A percentile compares a stretch with the other conserved stretches of the same genome.
Evolutionary conservation across 1,284 basidiomycete genomes (phyloP).

Genomic region (Pholiota adiposa): DNA sequence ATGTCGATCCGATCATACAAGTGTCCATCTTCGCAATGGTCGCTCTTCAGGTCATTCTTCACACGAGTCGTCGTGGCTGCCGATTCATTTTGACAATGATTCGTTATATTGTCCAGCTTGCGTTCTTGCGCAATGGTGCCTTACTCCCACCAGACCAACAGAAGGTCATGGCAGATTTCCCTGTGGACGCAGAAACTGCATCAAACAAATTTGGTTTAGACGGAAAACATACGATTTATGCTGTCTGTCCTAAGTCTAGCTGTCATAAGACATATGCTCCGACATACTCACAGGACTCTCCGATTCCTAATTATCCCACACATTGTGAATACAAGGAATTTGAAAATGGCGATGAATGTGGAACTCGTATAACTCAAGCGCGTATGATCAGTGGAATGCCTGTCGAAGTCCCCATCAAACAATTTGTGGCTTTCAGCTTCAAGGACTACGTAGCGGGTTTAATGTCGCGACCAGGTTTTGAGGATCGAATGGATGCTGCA

Average conservation of each 20-base stretch:
- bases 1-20: constrained; percentile 23
- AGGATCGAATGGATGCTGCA: constrained; percentile 11
- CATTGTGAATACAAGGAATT: constrained; percentile 7
- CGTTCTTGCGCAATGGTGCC: constrained; percentile 2
- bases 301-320: constrained; percentile 20
- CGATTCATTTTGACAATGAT: constrained; percentile 22
- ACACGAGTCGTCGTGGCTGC: constrained; percentile 19
- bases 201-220: constrained; percentile 22
- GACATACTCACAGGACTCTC: not conserved
- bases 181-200: constrained; percentile 14
- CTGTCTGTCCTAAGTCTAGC: constrained; percentile 23
- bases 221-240: constrained; percentile 19
- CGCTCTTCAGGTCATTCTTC: constrained; percentile 18
- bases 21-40: constrained; percentile 23
- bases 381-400: not conserved
- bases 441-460: constrained; percentile 17
- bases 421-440: constrained; percentile 12
- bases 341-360: constrained; percentile 9
- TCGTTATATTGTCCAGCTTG: constrained; percentile 20
- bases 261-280: constrained; percentile 26
- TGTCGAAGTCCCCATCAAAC: constrained; percentile 14
- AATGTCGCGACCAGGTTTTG: constrained; percentile 9
- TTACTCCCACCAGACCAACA: constrained; percentile 5
- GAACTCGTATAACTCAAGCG: constrained; percentile 5
- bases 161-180: constrained; percentile 18